Percentiles rank a stretch among this genome's conserved stretches.
Evolutionary conservation across 805 yeast species (phyloP).

Genomic region (Lipomyces spencermartinsiae): DNA sequence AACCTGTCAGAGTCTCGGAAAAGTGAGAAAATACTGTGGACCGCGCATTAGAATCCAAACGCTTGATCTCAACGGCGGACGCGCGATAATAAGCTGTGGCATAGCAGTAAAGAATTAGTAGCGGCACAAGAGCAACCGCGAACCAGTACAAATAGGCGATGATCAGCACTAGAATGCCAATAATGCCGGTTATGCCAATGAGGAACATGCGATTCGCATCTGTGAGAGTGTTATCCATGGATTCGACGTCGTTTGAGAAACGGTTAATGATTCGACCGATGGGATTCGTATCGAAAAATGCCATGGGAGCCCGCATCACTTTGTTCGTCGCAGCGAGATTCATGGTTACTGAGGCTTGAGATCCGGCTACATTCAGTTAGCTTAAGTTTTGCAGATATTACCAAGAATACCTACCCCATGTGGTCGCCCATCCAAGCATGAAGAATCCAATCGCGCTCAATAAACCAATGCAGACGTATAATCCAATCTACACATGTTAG

Average conservation of each 20-base stretch:
- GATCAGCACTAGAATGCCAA: slow-evolving; percentile 70
- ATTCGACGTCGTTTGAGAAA: slow-evolving; percentile 87
- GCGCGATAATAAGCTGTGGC: slow-evolving; percentile 68
- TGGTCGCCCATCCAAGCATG: slow-evolving; percentile 49
- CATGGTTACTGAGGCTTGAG: slow-evolving; percentile 61
- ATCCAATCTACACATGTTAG: too few relatives aligned
- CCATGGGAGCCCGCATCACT: slow-evolving; percentile 79
- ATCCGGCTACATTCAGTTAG: slow-evolving; percentile 49
- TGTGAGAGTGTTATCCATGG: slow-evolving; percentile 76
- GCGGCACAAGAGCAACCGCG: slow-evolving; percentile 63
- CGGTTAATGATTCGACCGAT: slow-evolving; percentile 85
- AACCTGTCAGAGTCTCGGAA: slow-evolving; percentile 71
- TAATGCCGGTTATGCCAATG: slow-evolving; percentile 58
- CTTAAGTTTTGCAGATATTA: slow-evolving; percentile 53
- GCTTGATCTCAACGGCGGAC: slow-evolving; percentile 74
- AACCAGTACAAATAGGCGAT: slow-evolving; percentile 78
- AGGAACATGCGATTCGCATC: slow-evolving; percentile 70
- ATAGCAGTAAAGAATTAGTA: slow-evolving; percentile 57
- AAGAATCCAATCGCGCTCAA: slow-evolving; percentile 59
- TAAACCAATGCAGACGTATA: slow-evolving; percentile 48
- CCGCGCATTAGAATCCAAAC: slow-evolving; percentile 75
- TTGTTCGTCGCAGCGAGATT: slow-evolving; percentile 66
- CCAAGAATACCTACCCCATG: slow-evolving; percentile 30
- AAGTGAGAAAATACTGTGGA: slow-evolving; percentile 73
- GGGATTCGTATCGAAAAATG: slow-evolving; percentile 84